Conservation (phyloP, 148 eudicot species). For the Fagopyrum tataricum region DNA sequence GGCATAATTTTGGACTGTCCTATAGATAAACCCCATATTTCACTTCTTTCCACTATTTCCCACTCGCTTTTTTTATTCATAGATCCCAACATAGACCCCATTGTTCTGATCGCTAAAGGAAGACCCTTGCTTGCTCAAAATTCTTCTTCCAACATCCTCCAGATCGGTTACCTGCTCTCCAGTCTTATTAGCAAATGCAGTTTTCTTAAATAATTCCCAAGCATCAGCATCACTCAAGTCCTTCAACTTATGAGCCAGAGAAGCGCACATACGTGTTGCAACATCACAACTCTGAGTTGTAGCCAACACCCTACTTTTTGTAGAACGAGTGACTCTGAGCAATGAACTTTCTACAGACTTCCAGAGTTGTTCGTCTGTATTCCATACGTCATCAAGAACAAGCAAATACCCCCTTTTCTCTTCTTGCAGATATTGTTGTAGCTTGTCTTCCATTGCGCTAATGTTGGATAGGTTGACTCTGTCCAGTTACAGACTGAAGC, state of each 20-base stretch:
- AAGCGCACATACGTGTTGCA: background rate
- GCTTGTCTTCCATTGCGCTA: constrained; percentile 4
- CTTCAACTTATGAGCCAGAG: background rate
- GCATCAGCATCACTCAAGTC: background rate
- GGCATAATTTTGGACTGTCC: background rate
- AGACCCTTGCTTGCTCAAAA: background rate
- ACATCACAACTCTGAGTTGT: background rate
- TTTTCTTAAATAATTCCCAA: background rate
- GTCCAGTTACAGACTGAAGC: background rate
- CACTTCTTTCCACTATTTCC: constrained; percentile 1
- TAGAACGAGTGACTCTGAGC: background rate
- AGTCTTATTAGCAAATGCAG: background rate
- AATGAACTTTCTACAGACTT: background rate
- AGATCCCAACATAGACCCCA: background rate
- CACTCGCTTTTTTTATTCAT: background rate
- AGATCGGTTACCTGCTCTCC: background rate
- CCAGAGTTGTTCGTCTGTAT: background rate
- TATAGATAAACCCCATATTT: background rate
- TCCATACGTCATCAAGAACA: constrained; percentile 8
- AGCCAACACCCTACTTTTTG: background rate
- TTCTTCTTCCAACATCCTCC: background rate
- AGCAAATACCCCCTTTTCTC: background rate
- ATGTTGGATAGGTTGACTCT: background rate
- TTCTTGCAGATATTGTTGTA: background rate
- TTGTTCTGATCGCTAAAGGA: background rate